Conservation (phyloP, 371 early-diverging fungal species). For the Mortierella sp. region DNA sequence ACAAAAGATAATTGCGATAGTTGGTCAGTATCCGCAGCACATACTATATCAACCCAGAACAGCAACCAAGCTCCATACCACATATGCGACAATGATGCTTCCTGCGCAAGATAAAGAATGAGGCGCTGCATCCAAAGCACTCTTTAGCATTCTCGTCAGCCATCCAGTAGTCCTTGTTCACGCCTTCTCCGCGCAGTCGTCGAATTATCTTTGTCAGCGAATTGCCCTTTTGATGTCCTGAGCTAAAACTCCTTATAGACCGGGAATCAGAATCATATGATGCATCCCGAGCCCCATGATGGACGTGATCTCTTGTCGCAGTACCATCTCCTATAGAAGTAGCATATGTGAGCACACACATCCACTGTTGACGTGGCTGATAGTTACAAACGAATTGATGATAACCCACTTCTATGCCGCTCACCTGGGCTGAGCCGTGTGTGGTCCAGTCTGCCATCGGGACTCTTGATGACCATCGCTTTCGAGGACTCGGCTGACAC, state of each 20-base stretch:
- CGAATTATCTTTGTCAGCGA: constrained; percentile 68
- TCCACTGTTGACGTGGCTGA: too few species aligned
- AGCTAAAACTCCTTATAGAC: constrained; percentile 65
- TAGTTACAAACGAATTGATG: too few species aligned
- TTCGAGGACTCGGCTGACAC: neutral
- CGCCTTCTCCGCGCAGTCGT: constrained; percentile 67
- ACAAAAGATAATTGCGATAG: neutral
- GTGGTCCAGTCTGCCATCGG: constrained; percentile 18
- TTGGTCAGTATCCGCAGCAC: constrained; percentile 3
- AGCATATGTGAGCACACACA: too few species aligned
- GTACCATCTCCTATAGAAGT: constrained; percentile 27
- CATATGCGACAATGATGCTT: constrained; percentile 90
- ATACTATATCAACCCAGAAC: neutral
- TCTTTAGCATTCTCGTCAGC: constrained; percentile 81
- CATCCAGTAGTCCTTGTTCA: constrained; percentile 84
- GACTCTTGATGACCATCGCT: neutral
- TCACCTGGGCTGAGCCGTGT: constrained; percentile 30
- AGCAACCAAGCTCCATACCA: constrained; percentile 57
- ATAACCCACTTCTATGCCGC: too few species aligned
- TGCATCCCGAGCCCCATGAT: constrained; percentile 56
- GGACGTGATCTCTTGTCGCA: constrained; percentile 41
- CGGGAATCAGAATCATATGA: constrained; percentile 64
- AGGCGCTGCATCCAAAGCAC: constrained; percentile 80
- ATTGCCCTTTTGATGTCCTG: constrained; percentile 64
- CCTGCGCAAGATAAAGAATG: constrained; percentile 75